These are phyloP conservation scores for Fusarium denticulatum DNA, from an alignment of 2,329 filamentous ascomycete species.

Conservation along the genomic window DNA sequence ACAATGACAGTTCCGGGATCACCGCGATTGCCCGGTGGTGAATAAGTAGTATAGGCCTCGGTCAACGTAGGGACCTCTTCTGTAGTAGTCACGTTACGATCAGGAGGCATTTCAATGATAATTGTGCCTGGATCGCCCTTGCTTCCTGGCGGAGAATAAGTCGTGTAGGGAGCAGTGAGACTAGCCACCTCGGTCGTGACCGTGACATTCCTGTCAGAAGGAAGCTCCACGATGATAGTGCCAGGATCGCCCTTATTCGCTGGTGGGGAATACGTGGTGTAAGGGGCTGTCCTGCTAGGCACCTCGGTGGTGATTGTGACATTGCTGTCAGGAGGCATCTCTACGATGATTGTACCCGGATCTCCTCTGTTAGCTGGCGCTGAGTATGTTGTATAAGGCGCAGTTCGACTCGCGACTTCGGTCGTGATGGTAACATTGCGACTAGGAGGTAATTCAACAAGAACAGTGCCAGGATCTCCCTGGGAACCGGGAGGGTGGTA, in stretches of 20 bases:
- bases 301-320: background rate
- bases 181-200: constrained; percentile 16
- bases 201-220: constrained; percentile 14
- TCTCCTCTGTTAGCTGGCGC: constrained; percentile 1
- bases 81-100: constrained; percentile 14
- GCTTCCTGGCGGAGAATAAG: background rate
- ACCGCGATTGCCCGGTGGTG: background rate
- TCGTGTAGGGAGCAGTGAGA: constrained; percentile 9
- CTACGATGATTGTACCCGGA: constrained; percentile 10
- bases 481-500: background rate
- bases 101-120: constrained; percentile 17
- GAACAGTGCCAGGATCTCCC: constrained; percentile 6
- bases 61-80: background rate
- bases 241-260: background rate
- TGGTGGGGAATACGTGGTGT: background rate
- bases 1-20: constrained; percentile 24
- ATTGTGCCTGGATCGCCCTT: constrained; percentile 19
- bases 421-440: constrained; percentile 9
- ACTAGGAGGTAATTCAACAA: constrained; percentile 5
- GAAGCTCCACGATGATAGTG: constrained; percentile 15
- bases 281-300: background rate
- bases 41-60: constrained; percentile 8
- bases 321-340: background rate
- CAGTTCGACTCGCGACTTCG: background rate
- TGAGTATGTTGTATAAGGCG: constrained; percentile 8